Base-by-base conservation (phyloP, 352 stramenopile genomes). In the Globisporangium ultimum region DNA sequence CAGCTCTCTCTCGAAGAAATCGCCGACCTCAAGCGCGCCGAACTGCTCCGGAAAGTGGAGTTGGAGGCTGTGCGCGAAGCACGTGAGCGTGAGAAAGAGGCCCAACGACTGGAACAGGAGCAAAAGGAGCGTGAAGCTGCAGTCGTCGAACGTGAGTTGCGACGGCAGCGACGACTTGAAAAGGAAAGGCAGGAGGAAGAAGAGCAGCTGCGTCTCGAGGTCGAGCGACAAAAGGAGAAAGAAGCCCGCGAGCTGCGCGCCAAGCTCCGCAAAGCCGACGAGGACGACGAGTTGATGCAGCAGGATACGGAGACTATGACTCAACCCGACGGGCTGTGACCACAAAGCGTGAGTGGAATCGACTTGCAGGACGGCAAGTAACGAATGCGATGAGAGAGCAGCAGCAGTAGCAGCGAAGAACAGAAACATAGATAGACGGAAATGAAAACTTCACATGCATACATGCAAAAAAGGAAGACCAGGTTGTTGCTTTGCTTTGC, bases 31-130 rank as follows among this genome's bases (percentile, higher is more conserved):
- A 89, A 87, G 58, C 79, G 84, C 7, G 67, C 74, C 0, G 84
- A 93, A 67, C 61, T 91, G 42, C 61, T 93, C 48, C 70, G 61
- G 10, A 88, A 84, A 63, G 81, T 90, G 3, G 84, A 91, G 50
- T 61, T 72, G 20, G 80, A 89, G 48, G 79, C 76, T 17, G 78
- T 87, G 56, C 83, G 76, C 3, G 78, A 88, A 49, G 36, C 57
- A 7, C 68, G 82, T 6, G 77, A 89, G 58, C 59, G 71, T 14
- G 79, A 89, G 32, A 71, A 69, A 0, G 79, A 93, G 49, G 62
- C 68, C 9, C 71, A 78, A 34, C 71, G 76, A 0, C 48, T 78
- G 12, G 77, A 80, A 15, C 72, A 70, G 8, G 75, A 91, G 55
- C 68, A 84, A 48, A 53, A 86, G 24, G 80, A 91, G 61, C 71